These are phyloP conservation scores for Claviceps africana DNA, from an alignment of 2,329 filamentous ascomycete genomes.

Conservation along the genomic window DNA sequence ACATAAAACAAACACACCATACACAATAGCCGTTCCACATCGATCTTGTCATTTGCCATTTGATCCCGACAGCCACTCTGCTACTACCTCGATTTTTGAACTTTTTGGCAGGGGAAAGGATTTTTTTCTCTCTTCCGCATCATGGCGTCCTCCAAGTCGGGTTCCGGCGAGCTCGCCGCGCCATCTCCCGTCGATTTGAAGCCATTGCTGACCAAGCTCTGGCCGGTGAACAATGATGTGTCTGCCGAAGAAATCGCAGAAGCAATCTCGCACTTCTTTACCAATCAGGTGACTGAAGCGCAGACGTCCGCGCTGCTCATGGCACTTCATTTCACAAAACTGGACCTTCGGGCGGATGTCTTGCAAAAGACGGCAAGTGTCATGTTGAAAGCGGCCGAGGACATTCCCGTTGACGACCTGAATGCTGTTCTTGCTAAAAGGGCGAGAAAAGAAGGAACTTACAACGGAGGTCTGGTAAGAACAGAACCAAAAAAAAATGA, in stretches of 20 bases:
- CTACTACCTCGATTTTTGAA: not conserved
- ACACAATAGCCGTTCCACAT: not conserved
- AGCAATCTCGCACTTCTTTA: constrained; percentile 86
- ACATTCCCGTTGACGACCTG: constrained; percentile 52
- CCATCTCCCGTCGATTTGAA: constrained; percentile 44
- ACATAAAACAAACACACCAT: not conserved
- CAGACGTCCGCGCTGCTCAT: constrained; percentile 81
- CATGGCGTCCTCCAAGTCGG: constrained; percentile 19
- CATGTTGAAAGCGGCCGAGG: constrained; percentile 70
- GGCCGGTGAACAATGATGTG: constrained; percentile 44
- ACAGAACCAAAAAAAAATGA: too few relatives aligned
- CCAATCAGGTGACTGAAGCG: constrained; percentile 73
- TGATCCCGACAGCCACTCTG: not conserved
- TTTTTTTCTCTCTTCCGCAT: not conserved
- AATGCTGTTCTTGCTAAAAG: constrained; percentile 44
- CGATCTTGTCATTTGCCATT: not conserved
- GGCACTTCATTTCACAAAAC: constrained; percentile 77
- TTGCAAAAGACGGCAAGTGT: constrained; percentile 69
- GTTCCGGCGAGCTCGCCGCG: constrained; percentile 12
- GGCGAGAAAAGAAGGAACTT: constrained; percentile 54
- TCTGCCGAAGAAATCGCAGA: constrained; percentile 71
- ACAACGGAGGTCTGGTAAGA: constrained; percentile 69
- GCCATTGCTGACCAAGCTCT: constrained; percentile 58
- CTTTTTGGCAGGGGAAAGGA: too few relatives aligned
- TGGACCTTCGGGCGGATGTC: constrained; percentile 73